phyloP scores from a whole-genome alignment of 1,284 basidiomycete genomes.

The Afroboletus lepidellus region DNA sequence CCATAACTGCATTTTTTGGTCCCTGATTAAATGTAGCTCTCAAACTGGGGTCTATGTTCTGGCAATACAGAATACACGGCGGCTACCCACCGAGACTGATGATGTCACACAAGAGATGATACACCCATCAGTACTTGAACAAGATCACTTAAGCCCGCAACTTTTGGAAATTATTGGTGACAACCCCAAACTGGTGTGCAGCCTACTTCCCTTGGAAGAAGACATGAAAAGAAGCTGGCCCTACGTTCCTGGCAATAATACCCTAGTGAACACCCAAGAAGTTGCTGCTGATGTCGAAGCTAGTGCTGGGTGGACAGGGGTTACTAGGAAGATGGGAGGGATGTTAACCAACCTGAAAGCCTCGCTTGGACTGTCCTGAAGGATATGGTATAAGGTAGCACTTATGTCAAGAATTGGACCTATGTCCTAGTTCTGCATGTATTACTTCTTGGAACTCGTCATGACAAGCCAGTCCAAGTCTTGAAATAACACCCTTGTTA shows the following conservation, averaged over 20 bases:
- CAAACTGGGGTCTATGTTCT: conserved; percentile 52
- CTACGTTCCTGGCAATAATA: conserved; percentile 25
- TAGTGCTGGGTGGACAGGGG: too few species aligned
- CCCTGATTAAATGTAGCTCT: conserved; percentile 39
- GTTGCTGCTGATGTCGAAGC: too few species aligned
- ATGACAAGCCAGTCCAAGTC: too few species aligned
- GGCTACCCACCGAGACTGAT: conserved; percentile 45
- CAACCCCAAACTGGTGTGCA: conserved; percentile 44
- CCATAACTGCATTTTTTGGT: background rate
- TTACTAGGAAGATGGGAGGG: too few species aligned
- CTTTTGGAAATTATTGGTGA: conserved; percentile 39
- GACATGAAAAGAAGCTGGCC: conserved; percentile 49
- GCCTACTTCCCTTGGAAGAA: conserved; percentile 53
- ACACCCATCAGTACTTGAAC: conserved; percentile 57
- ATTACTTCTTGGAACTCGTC: too few species aligned
- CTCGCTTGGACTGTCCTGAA: conserved; percentile 21
- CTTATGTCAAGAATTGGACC: too few species aligned
- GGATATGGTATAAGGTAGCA: too few species aligned
- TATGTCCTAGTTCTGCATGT: too few species aligned
- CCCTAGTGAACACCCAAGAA: conserved; percentile 16
- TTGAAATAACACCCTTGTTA: too few species aligned
- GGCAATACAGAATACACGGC: conserved; percentile 43
- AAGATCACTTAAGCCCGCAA: conserved; percentile 37
- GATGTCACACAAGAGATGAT: conserved; percentile 56
- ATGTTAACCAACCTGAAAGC: too few species aligned